Conservation (phyloP, 2,329 filamentous ascomycete genomes). For the Lasiodiplodia sp. region DNA sequence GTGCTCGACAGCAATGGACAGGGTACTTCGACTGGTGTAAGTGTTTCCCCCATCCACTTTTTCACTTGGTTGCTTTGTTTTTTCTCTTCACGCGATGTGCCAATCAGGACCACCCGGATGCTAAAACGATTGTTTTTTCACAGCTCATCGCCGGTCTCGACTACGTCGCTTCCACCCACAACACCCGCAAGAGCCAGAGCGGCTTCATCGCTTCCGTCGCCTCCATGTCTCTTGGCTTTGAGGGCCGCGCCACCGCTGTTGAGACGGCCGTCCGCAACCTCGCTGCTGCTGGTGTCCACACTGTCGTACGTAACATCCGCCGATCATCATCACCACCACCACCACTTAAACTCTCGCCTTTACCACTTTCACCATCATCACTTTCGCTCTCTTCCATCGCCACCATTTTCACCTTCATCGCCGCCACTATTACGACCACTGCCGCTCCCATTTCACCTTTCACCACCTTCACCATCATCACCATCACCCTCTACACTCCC, state of each 20-base stretch:
- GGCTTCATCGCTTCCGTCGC: slow-evolving; percentile 55
- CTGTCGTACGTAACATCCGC: slow-evolving; percentile 3
- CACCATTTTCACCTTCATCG: no score
- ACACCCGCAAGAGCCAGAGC: slow-evolving; percentile 46
- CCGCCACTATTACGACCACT: no score
- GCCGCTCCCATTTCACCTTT: no score
- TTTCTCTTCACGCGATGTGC: not conserved
- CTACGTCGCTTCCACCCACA: slow-evolving; percentile 54
- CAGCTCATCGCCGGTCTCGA: slow-evolving; percentile 56
- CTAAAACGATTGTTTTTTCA: no score
- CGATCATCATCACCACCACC: not conserved
- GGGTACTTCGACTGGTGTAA: slow-evolving; percentile 17
- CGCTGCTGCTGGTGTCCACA: slow-evolving; percentile 50
- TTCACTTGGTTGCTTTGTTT: no score
- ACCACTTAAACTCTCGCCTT: no score
- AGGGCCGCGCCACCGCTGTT: slow-evolving; percentile 44
- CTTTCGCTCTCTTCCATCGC: no score
- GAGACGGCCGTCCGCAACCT: slow-evolving; percentile 46
- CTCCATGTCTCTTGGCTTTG: slow-evolving; percentile 54
- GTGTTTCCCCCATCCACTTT: not conserved
- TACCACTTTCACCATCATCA: no score
- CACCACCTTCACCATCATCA: not conserved
- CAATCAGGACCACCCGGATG: not conserved
- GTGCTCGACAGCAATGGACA: slow-evolving; percentile 39
- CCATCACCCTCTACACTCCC: not conserved